These are phyloP conservation scores for Saccharata proteae DNA, from an alignment of 2,329 filamentous ascomycete genomes.

Conservation along the genomic window DNA sequence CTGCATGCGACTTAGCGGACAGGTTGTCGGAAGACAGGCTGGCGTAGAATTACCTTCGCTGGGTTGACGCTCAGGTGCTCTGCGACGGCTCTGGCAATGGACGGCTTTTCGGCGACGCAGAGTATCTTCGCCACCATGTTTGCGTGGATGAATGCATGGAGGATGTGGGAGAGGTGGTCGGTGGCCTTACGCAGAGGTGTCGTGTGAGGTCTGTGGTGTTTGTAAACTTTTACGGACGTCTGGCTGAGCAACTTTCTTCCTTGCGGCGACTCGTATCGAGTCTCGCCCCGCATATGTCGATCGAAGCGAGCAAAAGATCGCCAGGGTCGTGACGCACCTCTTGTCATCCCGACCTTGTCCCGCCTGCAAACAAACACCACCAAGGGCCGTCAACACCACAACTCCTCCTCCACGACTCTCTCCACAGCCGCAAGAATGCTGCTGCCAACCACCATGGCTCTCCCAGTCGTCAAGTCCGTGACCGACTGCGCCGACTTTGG, in stretches of 20 bases:
- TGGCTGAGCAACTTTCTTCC: slow-evolving; percentile 3
- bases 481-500: slow-evolving; percentile 66
- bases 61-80: slow-evolving; percentile 67
- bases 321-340: slow-evolving; percentile 7
- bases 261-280: slow-evolving; percentile 7
- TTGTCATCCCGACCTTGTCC: neutral
- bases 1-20: slow-evolving; percentile 9
- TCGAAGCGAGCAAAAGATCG: too few species aligned
- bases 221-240: slow-evolving; percentile 3
- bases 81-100: slow-evolving; percentile 89
- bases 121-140: slow-evolving; percentile 43
- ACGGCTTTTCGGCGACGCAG: slow-evolving; percentile 79
- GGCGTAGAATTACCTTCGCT: slow-evolving; percentile 38
- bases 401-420: neutral
- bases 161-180: neutral
- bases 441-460: slow-evolving; percentile 37
- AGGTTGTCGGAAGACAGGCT: neutral
- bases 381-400: too few species aligned
- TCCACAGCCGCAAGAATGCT: neutral
- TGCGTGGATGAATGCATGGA: neutral
- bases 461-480: slow-evolving; percentile 59
- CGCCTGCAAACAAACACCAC: too few species aligned
- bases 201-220: slow-evolving; percentile 3
- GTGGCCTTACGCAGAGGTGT: slow-evolving; percentile 4
- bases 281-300: too few species aligned